Evolutionary conservation across 345 rosid species (phyloP), one percentile per base, ranked within the genome.

Genomic region (Trapa incisa): DNA sequence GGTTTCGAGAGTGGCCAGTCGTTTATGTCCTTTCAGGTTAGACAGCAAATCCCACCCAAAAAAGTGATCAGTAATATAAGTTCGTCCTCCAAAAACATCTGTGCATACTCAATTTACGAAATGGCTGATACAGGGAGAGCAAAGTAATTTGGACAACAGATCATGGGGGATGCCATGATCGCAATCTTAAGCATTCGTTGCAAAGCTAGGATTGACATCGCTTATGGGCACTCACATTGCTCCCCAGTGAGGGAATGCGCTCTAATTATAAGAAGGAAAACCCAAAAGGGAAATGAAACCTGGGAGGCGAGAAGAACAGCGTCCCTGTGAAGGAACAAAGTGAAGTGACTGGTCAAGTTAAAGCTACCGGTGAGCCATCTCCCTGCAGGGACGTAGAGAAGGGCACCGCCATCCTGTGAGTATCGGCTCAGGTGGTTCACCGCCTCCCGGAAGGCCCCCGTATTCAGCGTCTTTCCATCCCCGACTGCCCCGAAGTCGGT

Each of bases 311-410:
- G 82, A 57, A 81, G 77, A 67, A 77, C 73, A 2, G 85, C 85
- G 36, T 79, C 74, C 50, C 64, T 61, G 67, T 77, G 75, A 63
- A 81, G 76, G 73, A 42, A 81, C n/a, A 81, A 77, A 56, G 85
- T 79, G 73, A 79, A 79, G 65, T 81, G 80, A 61, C 79, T 79
- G 37, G 81, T 79, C 63, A 81, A 73, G 70, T 73, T 81, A 73
- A 81, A 81, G 42, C 74, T 81, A 41, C 79, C 82, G 1, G 85
- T 81, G 13, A 81, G 61, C 85, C 85, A 81, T 68, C 69, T 79
- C 61, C 85, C 85, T 1, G 82, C 71, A 17, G 85, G 85, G 63
- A 81, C 81, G 66, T 75, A 77, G 22, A 81, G 82, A 64, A 70
- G 47, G 16, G 75, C 71, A 13, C 85, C 85, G 56, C 85, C 85